These are phyloP conservation scores for Melampsora abietis-canadensis DNA, from an alignment of 1,284 basidiomycete species.

Conservation along the genomic window DNA sequence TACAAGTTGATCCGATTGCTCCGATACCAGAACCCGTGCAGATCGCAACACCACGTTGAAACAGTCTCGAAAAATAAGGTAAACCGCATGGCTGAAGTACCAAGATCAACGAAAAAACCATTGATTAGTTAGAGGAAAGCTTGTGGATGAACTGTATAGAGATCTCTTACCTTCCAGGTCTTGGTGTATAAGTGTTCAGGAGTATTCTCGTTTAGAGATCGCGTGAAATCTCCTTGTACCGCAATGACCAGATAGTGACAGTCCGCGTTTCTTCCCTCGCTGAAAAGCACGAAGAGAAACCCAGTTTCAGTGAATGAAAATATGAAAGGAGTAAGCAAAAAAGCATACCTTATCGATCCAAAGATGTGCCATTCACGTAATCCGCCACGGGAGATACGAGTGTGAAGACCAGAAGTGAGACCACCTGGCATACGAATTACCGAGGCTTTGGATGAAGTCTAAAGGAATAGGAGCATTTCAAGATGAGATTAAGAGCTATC, in stretches of 20 bases:
- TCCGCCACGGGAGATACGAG: slow-evolving; percentile 2
- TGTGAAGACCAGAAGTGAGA: slow-evolving; percentile 26
- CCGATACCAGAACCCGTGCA: slow-evolving; percentile 74
- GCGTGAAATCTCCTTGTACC: slow-evolving; percentile 11
- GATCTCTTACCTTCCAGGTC: slow-evolving; percentile 5
- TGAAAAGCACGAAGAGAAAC: slow-evolving; percentile 20
- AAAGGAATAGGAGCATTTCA: not conserved
- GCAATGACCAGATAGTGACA: slow-evolving; percentile 13
- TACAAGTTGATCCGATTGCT: slow-evolving; percentile 68
- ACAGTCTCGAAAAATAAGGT: slow-evolving; percentile 71
- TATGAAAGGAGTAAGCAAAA: not conserved
- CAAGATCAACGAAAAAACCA: slow-evolving; percentile 74
- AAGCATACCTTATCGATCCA: slow-evolving; percentile 7
- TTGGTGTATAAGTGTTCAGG: slow-evolving; percentile 15
- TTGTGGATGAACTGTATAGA: not conserved
- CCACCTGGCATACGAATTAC: slow-evolving; percentile 10
- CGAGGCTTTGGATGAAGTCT: slow-evolving; percentile 9
- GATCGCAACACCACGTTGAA: slow-evolving; percentile 69
- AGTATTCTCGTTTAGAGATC: not conserved
- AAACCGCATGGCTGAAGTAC: slow-evolving; percentile 72
- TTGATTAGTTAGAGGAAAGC: not conserved
- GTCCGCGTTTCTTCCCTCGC: slow-evolving; percentile 9
- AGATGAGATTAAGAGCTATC: not conserved
- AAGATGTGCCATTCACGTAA: slow-evolving; percentile 17
- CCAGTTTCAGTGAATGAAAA: not conserved